Base-by-base conservation (phyloP, 192 early-diverging fungal genomes). In the Backusella circina region DNA sequence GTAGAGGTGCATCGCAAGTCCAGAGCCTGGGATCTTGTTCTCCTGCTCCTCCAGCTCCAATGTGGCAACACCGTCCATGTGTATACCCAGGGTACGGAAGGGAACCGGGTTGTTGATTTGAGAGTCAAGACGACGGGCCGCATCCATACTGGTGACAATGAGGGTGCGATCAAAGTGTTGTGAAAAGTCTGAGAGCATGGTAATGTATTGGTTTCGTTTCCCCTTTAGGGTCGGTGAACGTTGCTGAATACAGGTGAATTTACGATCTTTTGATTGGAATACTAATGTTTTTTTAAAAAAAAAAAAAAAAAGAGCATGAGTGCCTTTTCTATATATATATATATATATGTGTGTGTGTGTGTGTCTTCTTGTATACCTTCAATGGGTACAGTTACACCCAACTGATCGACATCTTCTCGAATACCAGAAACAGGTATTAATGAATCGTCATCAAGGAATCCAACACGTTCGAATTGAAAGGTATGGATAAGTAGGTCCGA, bases 161-260 rank as follows among this genome's bases (percentile, higher is more conserved):
- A 93, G 76, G 2, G 91, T 87, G 10, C 83, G 80, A n/a, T 67
- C 77, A 73, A 94, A 92, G 16, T 79, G 74, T 30, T 76, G 76
- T 0, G 77, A 89, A 75, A 92, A 94, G 23, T 84, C 77, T 1
- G 86, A 39, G 15, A 93, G 35, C 47, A 88, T 88, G 2, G 84
- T 84, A 74, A 89, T 86, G 47, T 70, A 65, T 36, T 83, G 75
- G 23, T 81, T 79, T 37, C 84, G 85, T 23, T 86, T 86, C 32
- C 85, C 80, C 72, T 78, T 84, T 37, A 89, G 78, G 2, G 87
- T 79, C 16, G 90, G 90, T 15, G 91, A 83, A 23, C 93, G 87
- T 74, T 94, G 93, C 72, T 94, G 93, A 13, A 94, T 50, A 28
- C 91, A 67, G 12, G 93, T 94, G 87, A 86, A 89, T 67, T 85